phyloP scores from a whole-genome alignment of 768 basidiomycete species.

The Leucosporidium creatinivorum region DNA sequence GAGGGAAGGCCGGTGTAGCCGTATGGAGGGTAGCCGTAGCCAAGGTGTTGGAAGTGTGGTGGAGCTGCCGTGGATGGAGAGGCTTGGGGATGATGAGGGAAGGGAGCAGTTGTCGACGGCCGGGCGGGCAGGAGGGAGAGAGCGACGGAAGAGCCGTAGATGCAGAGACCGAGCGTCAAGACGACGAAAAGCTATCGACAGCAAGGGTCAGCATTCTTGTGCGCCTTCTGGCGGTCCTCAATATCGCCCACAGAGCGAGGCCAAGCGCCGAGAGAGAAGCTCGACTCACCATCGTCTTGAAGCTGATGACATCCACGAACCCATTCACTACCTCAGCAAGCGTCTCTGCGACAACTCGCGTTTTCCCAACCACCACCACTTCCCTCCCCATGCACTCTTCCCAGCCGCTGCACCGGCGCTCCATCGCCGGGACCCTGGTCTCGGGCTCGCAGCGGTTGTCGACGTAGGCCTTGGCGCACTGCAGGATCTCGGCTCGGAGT shows the following conservation, averaged over 20 bases:
- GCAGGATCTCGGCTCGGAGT: slow-evolving; percentile 82
- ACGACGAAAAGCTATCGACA: slow-evolving; percentile 41
- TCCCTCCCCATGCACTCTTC: slow-evolving; percentile 62
- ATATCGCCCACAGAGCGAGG: not conserved
- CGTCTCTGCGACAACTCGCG: slow-evolving; percentile 84
- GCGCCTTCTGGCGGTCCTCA: not conserved
- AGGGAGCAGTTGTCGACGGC: not conserved
- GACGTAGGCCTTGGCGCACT: slow-evolving; percentile 72
- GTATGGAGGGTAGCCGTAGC: not conserved
- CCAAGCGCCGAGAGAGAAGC: not conserved
- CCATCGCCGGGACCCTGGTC: slow-evolving; percentile 78
- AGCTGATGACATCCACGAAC: slow-evolving; percentile 94
- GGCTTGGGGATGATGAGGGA: not conserved
- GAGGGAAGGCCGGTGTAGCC: not conserved
- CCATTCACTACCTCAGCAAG: slow-evolving; percentile 93
- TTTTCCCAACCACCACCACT: slow-evolving; percentile 78
- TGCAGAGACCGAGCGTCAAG: slow-evolving; percentile 35
- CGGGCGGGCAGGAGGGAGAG: slow-evolving; percentile 19
- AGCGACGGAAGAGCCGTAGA: slow-evolving; percentile 28
- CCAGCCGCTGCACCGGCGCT: slow-evolving; percentile 77
- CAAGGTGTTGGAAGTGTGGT: slow-evolving; percentile 7
- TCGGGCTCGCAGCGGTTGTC: slow-evolving; percentile 67
- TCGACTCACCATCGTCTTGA: slow-evolving; percentile 78
- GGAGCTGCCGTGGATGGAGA: not conserved
- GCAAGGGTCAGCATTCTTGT: not conserved